Percentiles rank a stretch among this genome's conserved stretches.
These are phyloP conservation scores for Pythium guiyangense DNA, from an alignment of 352 stramenopile species.

Conservation along the genomic window DNA sequence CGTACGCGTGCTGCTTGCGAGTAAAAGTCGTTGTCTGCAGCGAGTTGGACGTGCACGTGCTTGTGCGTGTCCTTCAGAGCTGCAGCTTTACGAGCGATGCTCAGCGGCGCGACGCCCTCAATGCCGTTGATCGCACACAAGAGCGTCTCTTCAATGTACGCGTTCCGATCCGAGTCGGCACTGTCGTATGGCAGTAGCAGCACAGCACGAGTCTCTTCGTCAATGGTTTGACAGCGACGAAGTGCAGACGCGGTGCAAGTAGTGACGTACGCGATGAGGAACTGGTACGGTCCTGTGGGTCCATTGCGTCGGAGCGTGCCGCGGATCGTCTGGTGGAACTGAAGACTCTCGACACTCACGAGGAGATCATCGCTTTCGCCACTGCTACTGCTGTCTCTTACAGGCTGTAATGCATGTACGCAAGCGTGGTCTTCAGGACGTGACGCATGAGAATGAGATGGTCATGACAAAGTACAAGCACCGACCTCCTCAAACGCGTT, in stretches of 20 bases:
- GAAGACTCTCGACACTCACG: conserved; percentile 81
- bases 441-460: neutral
- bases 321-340: conserved; percentile 77
- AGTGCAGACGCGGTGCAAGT: neutral
- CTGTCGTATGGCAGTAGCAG: conserved; percentile 15
- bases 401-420: too few species aligned
- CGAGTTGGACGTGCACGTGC: conserved; percentile 73
- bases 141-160: conserved; percentile 91
- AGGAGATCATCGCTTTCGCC: conserved; percentile 1
- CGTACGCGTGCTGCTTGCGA: conserved; percentile 76
- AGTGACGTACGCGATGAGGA: conserved; percentile 27
- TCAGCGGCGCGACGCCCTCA: conserved; percentile 25
- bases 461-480: conserved; percentile 18
- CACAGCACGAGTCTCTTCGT: neutral
- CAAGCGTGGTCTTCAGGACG: neutral
- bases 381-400: neutral
- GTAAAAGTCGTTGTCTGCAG: conserved; percentile 98
- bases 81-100: conserved; percentile 20
- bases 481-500: neutral
- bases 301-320: conserved; percentile 25
- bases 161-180: conserved; percentile 54
- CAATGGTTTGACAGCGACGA: neutral
- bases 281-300: conserved; percentile 17
- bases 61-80: conserved; percentile 15
- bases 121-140: conserved; percentile 63